Conservation (phyloP, 805 yeast genomes). For the Suhomyces prunicola region DNA sequence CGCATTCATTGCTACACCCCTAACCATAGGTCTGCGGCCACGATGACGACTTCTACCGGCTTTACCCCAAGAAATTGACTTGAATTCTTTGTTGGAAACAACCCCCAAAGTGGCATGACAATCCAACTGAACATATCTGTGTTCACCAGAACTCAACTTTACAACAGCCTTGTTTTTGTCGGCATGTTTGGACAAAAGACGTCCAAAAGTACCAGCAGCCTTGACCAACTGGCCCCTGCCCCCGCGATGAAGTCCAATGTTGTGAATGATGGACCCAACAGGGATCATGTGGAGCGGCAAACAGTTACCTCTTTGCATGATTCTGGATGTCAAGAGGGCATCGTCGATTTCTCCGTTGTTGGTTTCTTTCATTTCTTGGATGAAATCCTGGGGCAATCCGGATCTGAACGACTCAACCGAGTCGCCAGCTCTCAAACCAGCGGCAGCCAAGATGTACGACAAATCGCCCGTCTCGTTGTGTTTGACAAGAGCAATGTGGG, state of each 20-base stretch:
- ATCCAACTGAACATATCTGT: slow-evolving; percentile 78
- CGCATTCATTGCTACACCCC: slow-evolving; percentile 98
- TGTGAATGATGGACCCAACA: slow-evolving; percentile 87
- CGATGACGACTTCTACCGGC: slow-evolving; percentile 93
- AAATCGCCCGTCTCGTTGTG: slow-evolving; percentile 58
- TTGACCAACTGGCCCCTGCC: slow-evolving; percentile 87
- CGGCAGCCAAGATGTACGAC: slow-evolving; percentile 85
- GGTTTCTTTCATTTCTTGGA: slow-evolving; percentile 61
- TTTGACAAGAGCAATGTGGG: slow-evolving; percentile 85
- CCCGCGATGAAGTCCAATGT: slow-evolving; percentile 68
- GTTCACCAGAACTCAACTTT: slow-evolving; percentile 87
- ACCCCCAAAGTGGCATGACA: slow-evolving; percentile 94
- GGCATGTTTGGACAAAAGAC: slow-evolving; percentile 75
- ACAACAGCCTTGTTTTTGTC: slow-evolving; percentile 71
- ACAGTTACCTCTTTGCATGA: slow-evolving; percentile 92
- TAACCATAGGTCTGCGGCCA: slow-evolving; percentile 91
- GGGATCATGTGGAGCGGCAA: slow-evolving; percentile 90
- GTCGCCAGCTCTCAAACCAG: slow-evolving; percentile 92
- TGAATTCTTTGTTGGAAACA: slow-evolving; percentile 91
- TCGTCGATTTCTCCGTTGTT: slow-evolving; percentile 86
- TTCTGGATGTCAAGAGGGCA: slow-evolving; percentile 80
- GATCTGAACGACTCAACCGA: slow-evolving; percentile 80
- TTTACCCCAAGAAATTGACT: slow-evolving; percentile 85
- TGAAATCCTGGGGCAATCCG: slow-evolving; percentile 78
- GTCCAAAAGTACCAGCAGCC: slow-evolving; percentile 92